Evolutionary conservation across 441 rosid genomes (phyloP).

Genomic region (Brassica balearica): DNA sequence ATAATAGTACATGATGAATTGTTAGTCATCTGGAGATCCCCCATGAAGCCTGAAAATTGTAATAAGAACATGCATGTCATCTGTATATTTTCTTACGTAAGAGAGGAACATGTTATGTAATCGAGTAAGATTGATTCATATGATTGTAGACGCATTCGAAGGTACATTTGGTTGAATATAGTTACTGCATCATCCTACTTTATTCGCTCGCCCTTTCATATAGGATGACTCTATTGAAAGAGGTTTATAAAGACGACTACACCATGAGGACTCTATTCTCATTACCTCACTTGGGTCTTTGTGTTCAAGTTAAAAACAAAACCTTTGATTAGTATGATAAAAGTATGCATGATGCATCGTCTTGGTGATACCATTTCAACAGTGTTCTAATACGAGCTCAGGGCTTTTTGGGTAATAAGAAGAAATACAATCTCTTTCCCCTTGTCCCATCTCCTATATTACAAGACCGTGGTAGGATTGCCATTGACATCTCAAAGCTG

Average conservation of each 20-base stretch:
- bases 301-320: background rate
- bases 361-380: background rate
- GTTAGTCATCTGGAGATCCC: background rate
- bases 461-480: constrained; percentile 33
- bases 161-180: background rate
- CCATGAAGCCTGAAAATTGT: background rate
- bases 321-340: background rate
- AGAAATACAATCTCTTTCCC: constrained; percentile 15
- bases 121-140: background rate
- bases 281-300: background rate
- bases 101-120: background rate
- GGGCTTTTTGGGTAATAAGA: constrained; percentile 28
- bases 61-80: background rate
- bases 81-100: background rate
- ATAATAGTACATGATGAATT: too few species aligned
- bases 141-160: background rate
- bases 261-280: background rate
- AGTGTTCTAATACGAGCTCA: constrained; percentile 14
- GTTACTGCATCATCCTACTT: background rate
- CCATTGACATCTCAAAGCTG: constrained; percentile 40
- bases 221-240: background rate
- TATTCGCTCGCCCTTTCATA: background rate
- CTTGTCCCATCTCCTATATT: constrained; percentile 34
- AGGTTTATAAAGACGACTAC: background rate
- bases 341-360: background rate